These are phyloP conservation scores for Botrytis tulipae DNA, from an alignment of 2,329 filamentous ascomycete species.

Conservation along the genomic window DNA sequence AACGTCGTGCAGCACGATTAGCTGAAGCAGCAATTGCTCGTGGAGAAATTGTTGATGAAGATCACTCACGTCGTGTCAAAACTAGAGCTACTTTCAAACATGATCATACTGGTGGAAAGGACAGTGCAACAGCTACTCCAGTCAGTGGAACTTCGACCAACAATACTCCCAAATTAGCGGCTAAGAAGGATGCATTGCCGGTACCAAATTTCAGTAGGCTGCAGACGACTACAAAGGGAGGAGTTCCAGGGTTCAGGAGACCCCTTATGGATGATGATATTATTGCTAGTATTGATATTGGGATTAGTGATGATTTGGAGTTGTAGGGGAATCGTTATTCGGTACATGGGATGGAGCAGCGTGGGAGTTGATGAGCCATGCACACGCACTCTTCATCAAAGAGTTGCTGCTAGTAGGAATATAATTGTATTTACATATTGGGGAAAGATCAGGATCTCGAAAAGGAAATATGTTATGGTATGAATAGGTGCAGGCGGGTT, in stretches of 20 bases:
- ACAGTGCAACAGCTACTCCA: constrained; percentile 52
- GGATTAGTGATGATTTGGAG: constrained; percentile 74
- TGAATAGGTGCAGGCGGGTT: not conserved
- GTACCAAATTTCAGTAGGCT: constrained; percentile 51
- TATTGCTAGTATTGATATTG: constrained; percentile 83
- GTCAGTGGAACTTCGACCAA: constrained; percentile 44
- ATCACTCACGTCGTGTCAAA: constrained; percentile 60
- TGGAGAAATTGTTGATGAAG: constrained; percentile 57
- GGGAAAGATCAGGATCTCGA: not conserved
- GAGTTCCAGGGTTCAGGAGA: constrained; percentile 68
- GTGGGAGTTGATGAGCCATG: not conserved
- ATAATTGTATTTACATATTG: constrained; percentile 4
- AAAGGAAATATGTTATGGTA: not conserved
- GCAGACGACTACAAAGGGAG: constrained; percentile 46
- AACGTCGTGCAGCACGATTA: constrained; percentile 63
- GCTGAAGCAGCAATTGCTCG: constrained; percentile 60
- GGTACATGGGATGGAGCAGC: not conserved
- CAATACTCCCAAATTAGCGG: constrained; percentile 45
- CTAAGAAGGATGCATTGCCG: constrained; percentile 45
- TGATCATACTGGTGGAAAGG: constrained; percentile 57
- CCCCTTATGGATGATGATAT: constrained; percentile 89
- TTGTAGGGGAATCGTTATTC: not conserved
- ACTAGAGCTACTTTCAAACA: constrained; percentile 68
- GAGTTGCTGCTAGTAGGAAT: not conserved
- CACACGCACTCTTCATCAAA: not conserved